phyloP scores from a whole-genome alignment of 1,139 yeast genomes.

The Candida sojae region DNA sequence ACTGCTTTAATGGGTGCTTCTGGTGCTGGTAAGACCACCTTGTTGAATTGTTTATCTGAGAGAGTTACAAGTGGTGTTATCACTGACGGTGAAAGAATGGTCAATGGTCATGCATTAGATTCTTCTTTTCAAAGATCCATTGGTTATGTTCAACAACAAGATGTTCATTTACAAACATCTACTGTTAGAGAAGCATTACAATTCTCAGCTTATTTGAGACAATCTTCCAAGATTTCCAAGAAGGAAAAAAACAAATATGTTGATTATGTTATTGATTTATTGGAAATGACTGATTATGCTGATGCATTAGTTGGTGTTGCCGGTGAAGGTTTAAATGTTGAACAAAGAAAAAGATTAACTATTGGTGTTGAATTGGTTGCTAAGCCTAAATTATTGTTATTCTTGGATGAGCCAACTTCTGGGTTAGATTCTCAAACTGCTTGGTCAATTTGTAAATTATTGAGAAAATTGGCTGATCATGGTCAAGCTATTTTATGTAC shows the following conservation, averaged over 20 bases:
- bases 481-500: slow-evolving; percentile 48
- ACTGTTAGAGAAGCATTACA: slow-evolving; percentile 40
- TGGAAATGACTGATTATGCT: slow-evolving; percentile 35
- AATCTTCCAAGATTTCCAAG: slow-evolving; percentile 29
- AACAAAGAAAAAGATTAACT: slow-evolving; percentile 39
- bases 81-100: slow-evolving; percentile 37
- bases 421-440: slow-evolving; percentile 47
- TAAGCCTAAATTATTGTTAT: slow-evolving; percentile 36
- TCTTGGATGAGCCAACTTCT: slow-evolving; percentile 42
- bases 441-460: slow-evolving; percentile 44
- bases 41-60: slow-evolving; percentile 33
- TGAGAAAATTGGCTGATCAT: slow-evolving; percentile 42
- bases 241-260: slow-evolving; percentile 36
- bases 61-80: slow-evolving; percentile 36
- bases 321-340: slow-evolving; percentile 44
- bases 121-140: slow-evolving; percentile 41
- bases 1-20: slow-evolving; percentile 34
- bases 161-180: slow-evolving; percentile 36
- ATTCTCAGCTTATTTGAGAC: slow-evolving; percentile 39
- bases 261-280: slow-evolving; percentile 36
- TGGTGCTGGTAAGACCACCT: slow-evolving; percentile 38
- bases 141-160: slow-evolving; percentile 44
- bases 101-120: slow-evolving; percentile 33
- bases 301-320: slow-evolving; percentile 44
- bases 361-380: slow-evolving; percentile 45